phyloP scores from a whole-genome alignment of 129 eudicot species.

The Tanacetum coccineum region DNA sequence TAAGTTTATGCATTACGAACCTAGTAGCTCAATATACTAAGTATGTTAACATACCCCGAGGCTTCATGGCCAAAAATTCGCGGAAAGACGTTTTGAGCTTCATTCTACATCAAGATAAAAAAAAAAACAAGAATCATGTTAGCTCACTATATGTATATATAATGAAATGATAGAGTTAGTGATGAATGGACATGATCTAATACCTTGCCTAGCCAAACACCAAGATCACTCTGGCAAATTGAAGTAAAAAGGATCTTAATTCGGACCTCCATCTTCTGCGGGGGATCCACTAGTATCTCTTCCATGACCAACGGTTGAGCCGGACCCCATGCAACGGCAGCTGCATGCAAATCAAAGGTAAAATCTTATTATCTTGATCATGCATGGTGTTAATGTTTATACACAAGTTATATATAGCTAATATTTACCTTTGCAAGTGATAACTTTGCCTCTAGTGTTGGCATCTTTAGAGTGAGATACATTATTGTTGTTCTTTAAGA shows the following conservation, averaged over 20 bases:
- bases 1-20: no score
- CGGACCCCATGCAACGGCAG: slow-evolving; percentile 66
- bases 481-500: slow-evolving; percentile 10
- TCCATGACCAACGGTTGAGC: slow-evolving; percentile 49
- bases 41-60: slow-evolving; percentile 53
- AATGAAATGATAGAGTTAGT: no score
- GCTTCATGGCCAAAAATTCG: slow-evolving; percentile 73
- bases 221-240: slow-evolving; percentile 59
- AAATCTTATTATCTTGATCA: neutral
- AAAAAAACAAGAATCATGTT: neutral
- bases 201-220: slow-evolving; percentile 56
- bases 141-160: no score
- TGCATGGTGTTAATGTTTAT: no score
- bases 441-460: slow-evolving; percentile 28
- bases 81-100: slow-evolving; percentile 50
- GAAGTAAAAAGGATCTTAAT: slow-evolving; percentile 55
- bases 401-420: neutral
- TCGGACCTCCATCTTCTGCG: slow-evolving; percentile 69
- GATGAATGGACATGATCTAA: no score
- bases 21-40: no score
- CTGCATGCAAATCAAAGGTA: slow-evolving; percentile 24
- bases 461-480: slow-evolving; percentile 9
- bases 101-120: slow-evolving; percentile 37
- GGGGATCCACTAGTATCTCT: slow-evolving; percentile 55
- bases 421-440: slow-evolving; percentile 47